phyloP scores from a whole-genome alignment of 495 filamentous ascomycete species.

The Penicillium soppii region DNA sequence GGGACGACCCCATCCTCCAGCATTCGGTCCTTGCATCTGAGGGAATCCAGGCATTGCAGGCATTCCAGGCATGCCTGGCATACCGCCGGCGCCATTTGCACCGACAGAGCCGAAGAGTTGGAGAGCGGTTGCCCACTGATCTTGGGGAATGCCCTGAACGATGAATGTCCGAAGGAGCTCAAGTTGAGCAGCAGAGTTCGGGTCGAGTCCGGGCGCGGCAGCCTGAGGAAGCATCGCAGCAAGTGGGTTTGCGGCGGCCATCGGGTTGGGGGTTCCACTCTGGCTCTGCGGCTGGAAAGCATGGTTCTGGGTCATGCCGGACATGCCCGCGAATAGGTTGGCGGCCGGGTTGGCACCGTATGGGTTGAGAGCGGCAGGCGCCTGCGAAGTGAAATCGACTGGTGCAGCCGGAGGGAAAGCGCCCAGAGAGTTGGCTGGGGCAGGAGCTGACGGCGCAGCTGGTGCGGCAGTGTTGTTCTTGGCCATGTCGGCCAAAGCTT shows the following conservation, averaged over 20 bases:
- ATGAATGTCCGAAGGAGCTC: constrained; percentile 59
- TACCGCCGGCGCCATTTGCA: constrained; percentile 28
- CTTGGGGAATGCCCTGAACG: constrained; percentile 58
- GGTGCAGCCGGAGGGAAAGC: constrained; percentile 53
- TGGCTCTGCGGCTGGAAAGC: constrained; percentile 50
- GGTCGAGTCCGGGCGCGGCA: constrained; percentile 35
- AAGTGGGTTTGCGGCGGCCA: constrained; percentile 43
- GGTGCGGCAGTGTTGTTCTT: constrained; percentile 72
- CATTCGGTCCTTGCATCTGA: constrained; percentile 29
- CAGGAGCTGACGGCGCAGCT: constrained; percentile 47
- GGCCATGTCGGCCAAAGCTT: constrained; percentile 80
- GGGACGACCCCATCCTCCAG: constrained; percentile 40
- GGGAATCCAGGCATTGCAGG: constrained; percentile 6
- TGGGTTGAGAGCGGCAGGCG: constrained; percentile 58
- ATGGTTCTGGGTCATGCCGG: constrained; percentile 36
- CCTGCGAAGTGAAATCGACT: constrained; percentile 42
- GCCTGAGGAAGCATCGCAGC: constrained; percentile 47
- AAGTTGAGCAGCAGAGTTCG: constrained; percentile 58
- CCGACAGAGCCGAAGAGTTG: constrained; percentile 46
- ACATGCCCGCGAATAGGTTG: constrained; percentile 49
- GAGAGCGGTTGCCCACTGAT: constrained; percentile 58
- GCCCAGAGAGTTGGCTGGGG: constrained; percentile 53
- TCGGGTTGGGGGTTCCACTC: constrained; percentile 41
- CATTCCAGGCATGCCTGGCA: constrained; percentile 14
- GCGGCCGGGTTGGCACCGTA: constrained; percentile 50